Evolutionary conservation across 176 grass and related monocot genomes (phyloP), one percentile per base, ranked within the genome.

Genomic region (Dendrocalamus sinicus): DNA sequence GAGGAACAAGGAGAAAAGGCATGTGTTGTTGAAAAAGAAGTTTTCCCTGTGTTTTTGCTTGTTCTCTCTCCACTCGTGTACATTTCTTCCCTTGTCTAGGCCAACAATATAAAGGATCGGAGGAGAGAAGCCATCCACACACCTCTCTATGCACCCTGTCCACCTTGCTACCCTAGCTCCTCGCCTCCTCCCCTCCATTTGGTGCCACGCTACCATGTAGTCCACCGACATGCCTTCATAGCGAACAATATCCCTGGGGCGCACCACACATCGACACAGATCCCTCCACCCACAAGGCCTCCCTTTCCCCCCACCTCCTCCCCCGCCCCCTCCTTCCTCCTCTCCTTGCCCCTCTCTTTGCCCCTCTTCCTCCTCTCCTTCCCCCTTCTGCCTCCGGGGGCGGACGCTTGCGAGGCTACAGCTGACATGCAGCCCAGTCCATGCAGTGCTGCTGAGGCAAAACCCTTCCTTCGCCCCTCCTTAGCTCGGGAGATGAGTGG

Each of bases 91-190:
- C 32, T 35, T 35, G 32, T 35, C 32, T 35, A 0, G 32, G 32
- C 32, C 32, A 35, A 35, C 32, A 35, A 35, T 35, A 35, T 35
- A 2, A 53, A 73, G 51, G 61, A 78, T 65, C 9, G 12, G 77
- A 45, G 46, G 70, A 11, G 28, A n/a, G 19, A 55, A 64, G 23
- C 32, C 14, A 64, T 13, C 15, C 17, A 72, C 60, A 58, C 63
- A 91, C 94, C 97, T 99, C 97, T 73, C 97, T 90, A 66, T 94
- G 94, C 61, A 85, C 55, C 86, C 97, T 88, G 73, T 96, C 91
- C 46, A 40, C 24, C 0, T 87, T 84, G 66, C 28, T 84, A 45
- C 67, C 67, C 39, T 91, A 82, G 0, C 67, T 69, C 8, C 89
- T 78, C 23, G 67, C 91, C 2, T 80, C 66, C 89, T 78, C 23